phyloP scores from a whole-genome alignment of 2,329 filamentous ascomycete species.

The Pseudopyrenochaeta lycopersici region DNA sequence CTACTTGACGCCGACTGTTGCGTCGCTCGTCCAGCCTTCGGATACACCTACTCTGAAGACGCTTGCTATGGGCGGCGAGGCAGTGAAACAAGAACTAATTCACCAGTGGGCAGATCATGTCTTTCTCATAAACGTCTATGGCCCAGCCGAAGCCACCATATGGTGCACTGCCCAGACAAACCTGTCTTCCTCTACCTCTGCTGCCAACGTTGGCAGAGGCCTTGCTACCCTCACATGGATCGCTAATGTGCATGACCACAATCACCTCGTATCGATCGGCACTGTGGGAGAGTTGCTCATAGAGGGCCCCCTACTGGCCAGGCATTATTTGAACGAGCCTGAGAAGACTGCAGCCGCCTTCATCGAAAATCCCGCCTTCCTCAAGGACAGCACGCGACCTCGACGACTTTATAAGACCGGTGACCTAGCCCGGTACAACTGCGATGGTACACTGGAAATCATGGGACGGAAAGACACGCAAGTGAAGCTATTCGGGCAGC shows the following conservation, averaged over 20 bases:
- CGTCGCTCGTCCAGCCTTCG: neutral
- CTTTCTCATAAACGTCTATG: neutral
- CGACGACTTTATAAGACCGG: constrained; percentile 28
- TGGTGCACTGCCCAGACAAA: neutral
- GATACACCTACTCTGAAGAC: neutral
- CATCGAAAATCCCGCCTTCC: neutral
- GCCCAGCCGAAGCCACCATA: neutral
- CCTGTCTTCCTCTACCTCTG: neutral
- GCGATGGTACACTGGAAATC: constrained; percentile 21
- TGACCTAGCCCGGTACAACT: constrained; percentile 21
- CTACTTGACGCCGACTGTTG: neutral
- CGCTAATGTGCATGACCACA: constrained; percentile 12
- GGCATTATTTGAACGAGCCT: constrained; percentile 24
- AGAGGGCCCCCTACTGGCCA: constrained; percentile 58
- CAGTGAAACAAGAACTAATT: neutral
- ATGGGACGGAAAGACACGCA: constrained; percentile 29
- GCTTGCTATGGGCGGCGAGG: neutral
- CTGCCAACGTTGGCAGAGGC: neutral
- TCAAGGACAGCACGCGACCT: neutral
- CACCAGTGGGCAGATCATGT: neutral
- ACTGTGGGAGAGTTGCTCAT: constrained; percentile 61
- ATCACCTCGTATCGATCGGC: constrained; percentile 14
- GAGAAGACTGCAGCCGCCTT: neutral
- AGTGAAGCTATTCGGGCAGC: constrained; percentile 29
- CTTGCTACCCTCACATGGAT: constrained; percentile 1